Evolutionary conservation across 2,329 filamentous ascomycete genomes (phyloP).

Genomic region (Phaeomoniella chlamydospora): DNA sequence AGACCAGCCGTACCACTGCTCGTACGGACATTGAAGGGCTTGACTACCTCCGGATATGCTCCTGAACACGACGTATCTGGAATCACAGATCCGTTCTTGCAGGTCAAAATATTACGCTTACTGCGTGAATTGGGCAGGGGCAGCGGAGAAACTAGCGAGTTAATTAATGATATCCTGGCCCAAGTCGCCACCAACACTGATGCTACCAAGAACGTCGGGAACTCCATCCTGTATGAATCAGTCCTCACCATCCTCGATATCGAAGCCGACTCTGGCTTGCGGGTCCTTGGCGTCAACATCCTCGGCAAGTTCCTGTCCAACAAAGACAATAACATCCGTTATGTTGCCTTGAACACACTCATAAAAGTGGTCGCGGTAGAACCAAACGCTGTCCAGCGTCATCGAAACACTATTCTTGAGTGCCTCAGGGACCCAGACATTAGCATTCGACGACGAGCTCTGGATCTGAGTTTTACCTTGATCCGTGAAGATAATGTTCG

Average conservation of each 20-base stretch:
- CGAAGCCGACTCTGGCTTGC: slow-evolving; percentile 85
- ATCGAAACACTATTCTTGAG: slow-evolving; percentile 93
- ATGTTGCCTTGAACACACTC: slow-evolving; percentile 90
- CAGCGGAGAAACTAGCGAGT: slow-evolving; percentile 76
- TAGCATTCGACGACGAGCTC: slow-evolving; percentile 85
- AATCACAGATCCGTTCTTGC: slow-evolving; percentile 92
- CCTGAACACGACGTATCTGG: slow-evolving; percentile 97
- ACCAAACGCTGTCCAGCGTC: slow-evolving; percentile 90
- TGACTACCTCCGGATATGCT: slow-evolving; percentile 90
- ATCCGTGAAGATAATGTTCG: slow-evolving; percentile 96
- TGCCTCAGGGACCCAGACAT: slow-evolving; percentile 95
- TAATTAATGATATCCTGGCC: slow-evolving; percentile 96
- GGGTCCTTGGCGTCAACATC: slow-evolving; percentile 94
- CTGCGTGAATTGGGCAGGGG: slow-evolving; percentile 76
- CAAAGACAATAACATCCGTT: slow-evolving; percentile 97
- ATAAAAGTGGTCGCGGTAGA: slow-evolving; percentile 98
- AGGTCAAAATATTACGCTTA: slow-evolving; percentile 86
- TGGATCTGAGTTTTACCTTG: slow-evolving; percentile 93
- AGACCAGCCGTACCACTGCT: slow-evolving; percentile 70
- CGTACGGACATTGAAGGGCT: slow-evolving; percentile 78
- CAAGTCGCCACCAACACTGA: slow-evolving; percentile 98
- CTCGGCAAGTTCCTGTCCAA: slow-evolving; percentile 97
- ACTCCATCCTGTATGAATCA: slow-evolving; percentile 94
- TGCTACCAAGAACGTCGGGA: slow-evolving; percentile 94
- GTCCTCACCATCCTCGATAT: slow-evolving; percentile 96